Evolutionary conservation across 2,329 filamentous ascomycete genomes (phyloP).

Genomic region (Orbilia quercus): DNA sequence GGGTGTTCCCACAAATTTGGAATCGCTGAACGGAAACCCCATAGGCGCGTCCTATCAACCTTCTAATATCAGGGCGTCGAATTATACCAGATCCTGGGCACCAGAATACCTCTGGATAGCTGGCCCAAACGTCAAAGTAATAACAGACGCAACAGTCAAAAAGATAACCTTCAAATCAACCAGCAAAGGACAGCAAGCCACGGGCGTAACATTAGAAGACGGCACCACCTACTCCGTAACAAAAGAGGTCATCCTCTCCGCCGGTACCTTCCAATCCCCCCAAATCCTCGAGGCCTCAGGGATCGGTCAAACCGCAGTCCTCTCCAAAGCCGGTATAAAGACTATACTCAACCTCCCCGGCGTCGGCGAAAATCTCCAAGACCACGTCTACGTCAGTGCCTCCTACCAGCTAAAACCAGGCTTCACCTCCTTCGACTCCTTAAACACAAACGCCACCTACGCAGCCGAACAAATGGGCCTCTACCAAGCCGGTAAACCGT

Average conservation of each 20-base stretch:
- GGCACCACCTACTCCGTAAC: conserved; percentile 65
- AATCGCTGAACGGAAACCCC: conserved; percentile 51
- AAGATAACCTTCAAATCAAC: conserved; percentile 73
- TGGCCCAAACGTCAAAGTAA: conserved; percentile 76
- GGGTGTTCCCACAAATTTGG: conserved; percentile 43
- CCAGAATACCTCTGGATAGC: conserved; percentile 52
- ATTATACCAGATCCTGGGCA: conserved; percentile 53
- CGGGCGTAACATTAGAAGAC: conserved; percentile 71
- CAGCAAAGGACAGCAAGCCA: conserved; percentile 60
- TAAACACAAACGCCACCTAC: conserved; percentile 64
- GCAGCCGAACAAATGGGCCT: conserved; percentile 51
- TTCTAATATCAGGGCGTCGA: conserved; percentile 44
- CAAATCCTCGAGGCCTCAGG: conserved; percentile 72
- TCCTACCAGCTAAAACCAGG: conserved; percentile 80
- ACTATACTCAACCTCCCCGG: conserved; percentile 71
- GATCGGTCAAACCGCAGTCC: conserved; percentile 69
- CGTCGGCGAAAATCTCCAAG: conserved; percentile 72
- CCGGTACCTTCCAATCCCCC: conserved; percentile 83
- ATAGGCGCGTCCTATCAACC: conserved; percentile 47
- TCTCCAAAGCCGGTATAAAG: conserved; percentile 68
- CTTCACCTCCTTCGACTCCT: conserved; percentile 84
- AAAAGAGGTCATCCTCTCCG: conserved; percentile 81
- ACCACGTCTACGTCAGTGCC: conserved; percentile 72
- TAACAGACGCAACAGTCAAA: conserved; percentile 89
- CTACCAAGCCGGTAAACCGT: conserved; percentile 45